These are phyloP conservation scores for Hericium coralloides DNA, from an alignment of 768 basidiomycete genomes.

Conservation along the genomic window DNA sequence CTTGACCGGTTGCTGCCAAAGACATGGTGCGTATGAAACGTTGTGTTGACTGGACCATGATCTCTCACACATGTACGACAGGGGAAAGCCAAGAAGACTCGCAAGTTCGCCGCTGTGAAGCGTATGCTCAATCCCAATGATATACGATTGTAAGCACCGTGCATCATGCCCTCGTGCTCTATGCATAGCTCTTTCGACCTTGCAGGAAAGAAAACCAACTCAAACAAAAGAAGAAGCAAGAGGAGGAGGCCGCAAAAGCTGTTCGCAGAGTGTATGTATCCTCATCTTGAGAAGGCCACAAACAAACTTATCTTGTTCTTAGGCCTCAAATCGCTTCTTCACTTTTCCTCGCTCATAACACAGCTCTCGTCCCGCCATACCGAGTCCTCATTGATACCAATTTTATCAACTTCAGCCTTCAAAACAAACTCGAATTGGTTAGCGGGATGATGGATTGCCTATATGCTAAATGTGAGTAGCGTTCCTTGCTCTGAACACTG, in stretches of 20 bases:
- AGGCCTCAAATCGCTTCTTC: conserved; percentile 87
- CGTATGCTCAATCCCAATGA: conserved; percentile 92
- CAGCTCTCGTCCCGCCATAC: conserved; percentile 93
- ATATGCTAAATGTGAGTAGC: conserved; percentile 83
- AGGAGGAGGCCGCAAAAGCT: conserved; percentile 69
- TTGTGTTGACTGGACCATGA: neutral
- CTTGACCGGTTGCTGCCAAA: no score
- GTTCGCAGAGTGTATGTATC: conserved; percentile 68
- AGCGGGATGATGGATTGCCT: conserved; percentile 99
- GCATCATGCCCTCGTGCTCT: neutral
- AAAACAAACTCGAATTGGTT: conserved; percentile 94
- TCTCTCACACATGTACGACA: conserved; percentile 21
- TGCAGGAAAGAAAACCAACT: conserved; percentile 86
- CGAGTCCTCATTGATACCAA: conserved; percentile 98
- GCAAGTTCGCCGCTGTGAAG: conserved; percentile 93
- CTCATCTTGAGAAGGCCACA: neutral
- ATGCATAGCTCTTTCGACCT: neutral
- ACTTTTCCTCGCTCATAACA: conserved; percentile 91
- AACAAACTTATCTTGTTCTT: conserved; percentile 7
- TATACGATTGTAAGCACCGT: conserved; percentile 65
- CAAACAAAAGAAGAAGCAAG: conserved; percentile 81
- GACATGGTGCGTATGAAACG: no score
- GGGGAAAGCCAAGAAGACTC: conserved; percentile 89
- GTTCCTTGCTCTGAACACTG: conserved; percentile 3
- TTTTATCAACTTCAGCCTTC: conserved; percentile 97